Evolutionary conservation across 306 rosid genomes (phyloP).

Genomic region (Malus domestica): DNA sequence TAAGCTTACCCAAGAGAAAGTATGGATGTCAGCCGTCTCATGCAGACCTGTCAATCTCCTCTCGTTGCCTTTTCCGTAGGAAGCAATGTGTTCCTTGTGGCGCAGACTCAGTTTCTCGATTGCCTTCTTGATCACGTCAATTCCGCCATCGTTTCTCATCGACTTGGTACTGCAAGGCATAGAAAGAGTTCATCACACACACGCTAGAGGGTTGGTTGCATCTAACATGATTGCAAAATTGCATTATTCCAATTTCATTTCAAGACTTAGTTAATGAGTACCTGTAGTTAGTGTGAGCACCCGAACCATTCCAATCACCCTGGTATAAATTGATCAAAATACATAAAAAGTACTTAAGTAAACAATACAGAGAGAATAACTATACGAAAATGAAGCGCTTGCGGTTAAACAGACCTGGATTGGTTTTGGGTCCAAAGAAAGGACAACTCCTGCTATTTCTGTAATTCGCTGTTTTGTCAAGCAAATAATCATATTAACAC

Average conservation of each 20-base stretch:
- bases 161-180: conserved; percentile 34
- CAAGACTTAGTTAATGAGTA: background rate
- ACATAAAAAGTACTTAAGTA: background rate
- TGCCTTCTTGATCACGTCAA: conserved; percentile 43
- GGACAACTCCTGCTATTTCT: conserved; percentile 42
- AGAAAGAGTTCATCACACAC: background rate
- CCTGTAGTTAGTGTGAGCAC: conserved; percentile 59
- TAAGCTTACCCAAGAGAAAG: conserved; percentile 37
- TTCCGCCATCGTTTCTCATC: conserved; percentile 40
- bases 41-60: conserved; percentile 55
- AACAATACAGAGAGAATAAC: background rate
- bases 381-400: background rate
- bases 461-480: conserved; percentile 35
- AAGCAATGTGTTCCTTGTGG: conserved; percentile 45
- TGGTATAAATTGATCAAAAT: background rate
- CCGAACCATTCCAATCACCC: conserved; percentile 66
- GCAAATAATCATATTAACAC: background rate
- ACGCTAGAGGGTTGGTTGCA: background rate
- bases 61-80: conserved; percentile 52
- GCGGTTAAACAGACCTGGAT: conserved; percentile 23
- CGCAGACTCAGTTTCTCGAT: conserved; percentile 36
- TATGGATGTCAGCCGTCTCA: conserved; percentile 54
- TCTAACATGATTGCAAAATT: background rate
- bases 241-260: background rate
- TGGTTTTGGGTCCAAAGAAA: conserved; percentile 56